Evolutionary conservation across 176 grass and related monocot species (phyloP).

Genomic region (Tillandsia fasciculata): DNA sequence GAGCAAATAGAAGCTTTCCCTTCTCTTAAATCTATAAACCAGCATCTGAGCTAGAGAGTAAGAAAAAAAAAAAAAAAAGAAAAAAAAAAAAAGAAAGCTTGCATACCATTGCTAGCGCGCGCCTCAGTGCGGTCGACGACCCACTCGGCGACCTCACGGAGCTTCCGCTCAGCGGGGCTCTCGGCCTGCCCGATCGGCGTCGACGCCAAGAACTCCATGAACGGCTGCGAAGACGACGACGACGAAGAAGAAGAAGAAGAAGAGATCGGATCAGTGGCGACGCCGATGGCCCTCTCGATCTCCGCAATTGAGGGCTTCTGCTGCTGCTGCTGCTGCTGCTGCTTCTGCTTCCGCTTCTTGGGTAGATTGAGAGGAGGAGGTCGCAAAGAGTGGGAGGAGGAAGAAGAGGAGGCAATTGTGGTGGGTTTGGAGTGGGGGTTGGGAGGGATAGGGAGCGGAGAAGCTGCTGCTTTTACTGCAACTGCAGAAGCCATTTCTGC

Average conservation of each 20-base stretch:
- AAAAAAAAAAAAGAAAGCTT: background rate
- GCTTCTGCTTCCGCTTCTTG: background rate
- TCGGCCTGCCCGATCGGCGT: constrained; percentile 60
- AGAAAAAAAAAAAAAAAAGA: background rate
- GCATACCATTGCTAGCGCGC: constrained; percentile 33
- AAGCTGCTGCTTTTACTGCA: too few relatives aligned
- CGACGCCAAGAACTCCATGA: constrained; percentile 46
- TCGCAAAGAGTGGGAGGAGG: background rate
- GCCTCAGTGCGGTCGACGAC: constrained; percentile 56
- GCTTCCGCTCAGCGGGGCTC: constrained; percentile 39
- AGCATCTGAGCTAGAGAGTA: too few relatives aligned
- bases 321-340: background rate
- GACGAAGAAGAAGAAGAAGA: constrained; percentile 25
- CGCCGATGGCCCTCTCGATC: constrained; percentile 65
- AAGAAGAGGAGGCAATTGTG: background rate
- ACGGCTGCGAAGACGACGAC: constrained; percentile 23
- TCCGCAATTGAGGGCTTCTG: constrained; percentile 44
- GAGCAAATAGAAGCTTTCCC: too few relatives aligned
- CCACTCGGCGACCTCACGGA: constrained; percentile 77
- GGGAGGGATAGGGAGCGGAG: too few relatives aligned
- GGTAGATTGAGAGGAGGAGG: background rate
- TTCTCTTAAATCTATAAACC: too few relatives aligned
- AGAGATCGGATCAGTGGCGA: constrained; percentile 21
- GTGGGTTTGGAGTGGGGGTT: too few relatives aligned
- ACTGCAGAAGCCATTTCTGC: too few relatives aligned